phyloP scores from a whole-genome alignment of 1,284 basidiomycete species.

The Trametes polyzona region DNA sequence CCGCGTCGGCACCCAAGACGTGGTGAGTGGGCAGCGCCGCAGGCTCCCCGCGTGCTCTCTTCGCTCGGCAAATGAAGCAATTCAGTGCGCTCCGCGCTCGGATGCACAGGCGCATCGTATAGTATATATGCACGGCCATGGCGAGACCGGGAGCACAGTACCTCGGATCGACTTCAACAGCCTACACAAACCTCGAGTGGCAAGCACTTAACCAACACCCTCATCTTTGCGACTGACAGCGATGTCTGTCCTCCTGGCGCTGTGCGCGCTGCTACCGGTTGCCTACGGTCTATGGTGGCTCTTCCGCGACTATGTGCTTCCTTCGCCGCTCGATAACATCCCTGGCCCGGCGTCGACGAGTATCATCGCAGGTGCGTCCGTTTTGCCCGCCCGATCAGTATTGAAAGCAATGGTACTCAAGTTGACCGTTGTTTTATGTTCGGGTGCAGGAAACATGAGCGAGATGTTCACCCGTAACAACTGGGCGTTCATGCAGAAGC shows the following conservation, averaged over 20 bases:
- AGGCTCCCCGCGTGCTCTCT: too few species aligned
- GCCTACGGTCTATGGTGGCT: not conserved
- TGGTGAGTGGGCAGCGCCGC: too few species aligned
- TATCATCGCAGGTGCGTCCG: not conserved
- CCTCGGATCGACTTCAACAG: too few species aligned
- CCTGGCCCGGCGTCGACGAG: constrained; percentile 1
- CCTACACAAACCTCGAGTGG: too few species aligned
- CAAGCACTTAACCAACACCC: not conserved
- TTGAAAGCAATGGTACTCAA: not conserved
- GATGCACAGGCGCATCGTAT: too few species aligned
- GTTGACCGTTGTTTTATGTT: not conserved
- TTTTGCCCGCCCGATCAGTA: not conserved
- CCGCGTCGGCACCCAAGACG: too few species aligned
- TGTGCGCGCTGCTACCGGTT: not conserved
- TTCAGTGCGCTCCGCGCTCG: too few species aligned
- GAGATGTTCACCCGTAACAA: constrained; percentile 21
- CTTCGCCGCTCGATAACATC: constrained; percentile 5
- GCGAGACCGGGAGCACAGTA: too few species aligned
- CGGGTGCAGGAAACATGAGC: constrained; percentile 11
- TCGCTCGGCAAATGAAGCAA: too few species aligned
- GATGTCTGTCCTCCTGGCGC: not conserved
- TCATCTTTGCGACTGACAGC: not conserved
- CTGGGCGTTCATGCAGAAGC: constrained; percentile 27
- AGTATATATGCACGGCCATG: too few species aligned
- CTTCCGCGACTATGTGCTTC: not conserved